phyloP scores from a whole-genome alignment of 2,329 filamentous ascomycete species.

The Microascus cirrosus region DNA sequence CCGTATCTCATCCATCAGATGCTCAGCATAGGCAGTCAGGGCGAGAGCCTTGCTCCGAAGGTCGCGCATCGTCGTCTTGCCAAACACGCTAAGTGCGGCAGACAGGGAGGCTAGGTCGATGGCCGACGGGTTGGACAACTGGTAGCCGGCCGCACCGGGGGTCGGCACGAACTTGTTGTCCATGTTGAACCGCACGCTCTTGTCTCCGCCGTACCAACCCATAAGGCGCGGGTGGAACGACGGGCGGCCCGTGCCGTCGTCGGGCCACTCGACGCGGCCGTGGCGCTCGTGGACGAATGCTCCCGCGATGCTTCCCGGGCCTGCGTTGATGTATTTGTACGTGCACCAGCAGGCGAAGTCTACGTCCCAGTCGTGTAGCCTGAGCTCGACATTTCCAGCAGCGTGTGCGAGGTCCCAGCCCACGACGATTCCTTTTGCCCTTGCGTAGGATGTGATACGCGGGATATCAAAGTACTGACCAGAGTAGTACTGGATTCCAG shows the following conservation, averaged over 20 bases:
- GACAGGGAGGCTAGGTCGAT: conserved; percentile 61
- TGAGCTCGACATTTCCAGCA: conserved; percentile 71
- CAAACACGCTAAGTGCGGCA: conserved; percentile 62
- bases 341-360: conserved; percentile 91
- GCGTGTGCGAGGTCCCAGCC: conserved; percentile 88
- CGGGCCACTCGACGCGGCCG: conserved; percentile 33
- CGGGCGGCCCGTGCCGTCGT: conserved; percentile 17
- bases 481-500: conserved; percentile 86
- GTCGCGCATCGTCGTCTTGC: conserved; percentile 48
- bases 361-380: conserved; percentile 78
- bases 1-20: conserved; percentile 33
- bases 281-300: conserved; percentile 72
- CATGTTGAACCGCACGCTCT: conserved; percentile 70
- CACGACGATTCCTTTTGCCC: conserved; percentile 56
- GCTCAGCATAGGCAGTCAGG: conserved; percentile 63
- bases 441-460: conserved; percentile 67
- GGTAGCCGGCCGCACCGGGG: conserved; percentile 67
- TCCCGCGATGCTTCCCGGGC: conserved; percentile 70
- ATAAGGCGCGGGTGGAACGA: conserved; percentile 54
- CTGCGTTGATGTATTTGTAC: conserved; percentile 88
- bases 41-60: conserved; percentile 55
- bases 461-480: conserved; percentile 80
- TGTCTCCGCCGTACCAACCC: conserved; percentile 84
- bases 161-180: conserved; percentile 69
- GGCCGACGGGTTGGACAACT: conserved; percentile 66